Conservation (phyloP, 2,329 filamentous ascomycete species). For the Ophiocordyceps australis region DNA sequence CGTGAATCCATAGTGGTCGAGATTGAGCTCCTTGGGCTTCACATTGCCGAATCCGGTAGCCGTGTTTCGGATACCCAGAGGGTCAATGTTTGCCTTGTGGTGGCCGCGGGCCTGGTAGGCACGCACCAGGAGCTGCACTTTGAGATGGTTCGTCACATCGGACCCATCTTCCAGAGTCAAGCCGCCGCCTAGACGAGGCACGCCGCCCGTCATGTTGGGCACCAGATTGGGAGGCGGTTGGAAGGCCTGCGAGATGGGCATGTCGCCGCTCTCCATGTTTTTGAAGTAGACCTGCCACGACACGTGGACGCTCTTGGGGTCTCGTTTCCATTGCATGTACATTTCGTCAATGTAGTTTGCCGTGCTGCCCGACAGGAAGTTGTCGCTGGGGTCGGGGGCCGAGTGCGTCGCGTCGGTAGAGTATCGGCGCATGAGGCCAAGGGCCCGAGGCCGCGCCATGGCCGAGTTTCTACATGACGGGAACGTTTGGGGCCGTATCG, state of each 20-base stretch:
- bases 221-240: conserved; percentile 87
- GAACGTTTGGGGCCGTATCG: conserved; percentile 16
- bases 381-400: conserved; percentile 70
- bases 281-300: conserved; percentile 99
- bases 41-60: conserved; percentile 66
- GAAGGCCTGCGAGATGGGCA: conserved; percentile 96
- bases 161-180: conserved; percentile 50
- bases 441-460: conserved; percentile 26
- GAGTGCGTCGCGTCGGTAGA: conserved; percentile 32
- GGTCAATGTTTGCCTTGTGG: conserved; percentile 96
- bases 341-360: conserved; percentile 99
- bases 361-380: conserved; percentile 89
- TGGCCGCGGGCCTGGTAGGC: conserved; percentile 96
- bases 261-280: conserved; percentile 96
- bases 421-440: conserved; percentile 31
- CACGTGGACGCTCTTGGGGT: conserved; percentile 84
- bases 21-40: conserved; percentile 80
- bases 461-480: conserved; percentile 23
- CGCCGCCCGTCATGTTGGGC: conserved; percentile 60
- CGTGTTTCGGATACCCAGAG: conserved; percentile 70
- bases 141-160: conserved; percentile 89
- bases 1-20: conserved; percentile 88
- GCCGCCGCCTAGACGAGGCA: conserved; percentile 55
- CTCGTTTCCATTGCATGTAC: conserved; percentile 94
- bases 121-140: conserved; percentile 91